Evolutionary conservation across 1,284 basidiomycete species (phyloP).

Genomic region (Pisolithus thermaeus): DNA sequence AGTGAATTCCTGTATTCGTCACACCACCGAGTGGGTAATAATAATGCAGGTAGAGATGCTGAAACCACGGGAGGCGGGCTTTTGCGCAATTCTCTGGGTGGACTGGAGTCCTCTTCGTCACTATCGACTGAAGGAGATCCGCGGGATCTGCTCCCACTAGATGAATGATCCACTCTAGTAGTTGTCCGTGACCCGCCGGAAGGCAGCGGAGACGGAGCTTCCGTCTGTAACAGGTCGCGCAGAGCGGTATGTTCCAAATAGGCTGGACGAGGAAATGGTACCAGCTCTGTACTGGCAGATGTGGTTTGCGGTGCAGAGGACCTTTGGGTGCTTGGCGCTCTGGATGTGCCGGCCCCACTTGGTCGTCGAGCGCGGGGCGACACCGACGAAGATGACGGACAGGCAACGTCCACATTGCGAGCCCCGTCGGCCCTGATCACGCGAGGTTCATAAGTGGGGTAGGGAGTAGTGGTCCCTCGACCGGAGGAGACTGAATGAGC

Average conservation of each 20-base stretch:
- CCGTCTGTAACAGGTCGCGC: constrained; percentile 61
- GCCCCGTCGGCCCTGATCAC: constrained; percentile 49
- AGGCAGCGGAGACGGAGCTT: constrained; percentile 39
- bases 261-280: constrained; percentile 54
- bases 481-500: constrained; percentile 17
- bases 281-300: constrained; percentile 15
- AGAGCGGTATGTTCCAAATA: constrained; percentile 74
- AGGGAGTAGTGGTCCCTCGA: constrained; percentile 18
- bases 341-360: constrained; percentile 31
- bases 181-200: constrained; percentile 34
- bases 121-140: constrained; percentile 42
- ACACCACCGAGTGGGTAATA: constrained; percentile 77
- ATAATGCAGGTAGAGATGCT: constrained; percentile 38
- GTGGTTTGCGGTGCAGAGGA: constrained; percentile 16
- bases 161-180: constrained; percentile 13
- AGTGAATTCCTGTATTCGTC: constrained; percentile 54
- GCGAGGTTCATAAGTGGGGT: constrained; percentile 53
- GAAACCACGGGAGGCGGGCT: constrained; percentile 22
- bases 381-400: constrained; percentile 31
- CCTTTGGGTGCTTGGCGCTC: constrained; percentile 29
- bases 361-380: constrained; percentile 43
- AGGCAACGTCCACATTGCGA: constrained; percentile 33
- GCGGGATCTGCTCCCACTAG: constrained; percentile 16
- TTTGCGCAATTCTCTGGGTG: constrained; percentile 33
- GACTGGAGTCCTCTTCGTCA: constrained; percentile 58